Conservation (phyloP, 225 moss, liverwort and hornwort species). For the Polytrichum commune region DNA sequence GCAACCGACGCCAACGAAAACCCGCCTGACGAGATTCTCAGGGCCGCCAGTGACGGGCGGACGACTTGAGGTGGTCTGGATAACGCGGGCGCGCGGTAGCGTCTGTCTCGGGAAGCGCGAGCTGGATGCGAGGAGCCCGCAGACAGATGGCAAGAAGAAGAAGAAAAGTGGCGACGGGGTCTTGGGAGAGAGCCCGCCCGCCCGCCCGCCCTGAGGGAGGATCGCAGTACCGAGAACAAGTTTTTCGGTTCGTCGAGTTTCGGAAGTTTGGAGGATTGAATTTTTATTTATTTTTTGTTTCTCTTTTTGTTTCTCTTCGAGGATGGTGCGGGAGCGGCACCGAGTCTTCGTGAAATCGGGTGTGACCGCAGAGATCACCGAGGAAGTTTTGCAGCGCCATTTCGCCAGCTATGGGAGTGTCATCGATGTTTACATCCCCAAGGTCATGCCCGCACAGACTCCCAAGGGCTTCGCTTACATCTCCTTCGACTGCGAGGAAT, state of each 20-base stretch:
- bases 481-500: constrained; percentile 71
- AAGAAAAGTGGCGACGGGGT: not conserved
- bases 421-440: constrained; percentile 77
- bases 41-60: no score
- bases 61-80: no score
- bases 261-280: no score
- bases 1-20: not conserved
- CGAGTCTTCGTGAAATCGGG: constrained; percentile 85
- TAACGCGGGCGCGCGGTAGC: not conserved
- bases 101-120: no score
- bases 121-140: not conserved
- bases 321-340: constrained; percentile 62
- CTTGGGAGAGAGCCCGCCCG: not conserved
- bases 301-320: not conserved
- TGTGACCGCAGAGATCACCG: constrained; percentile 62
- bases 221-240: no score
- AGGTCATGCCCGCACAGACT: constrained; percentile 53
- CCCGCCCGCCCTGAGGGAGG: no score
- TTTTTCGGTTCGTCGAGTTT: no score
- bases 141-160: constrained; percentile 4
- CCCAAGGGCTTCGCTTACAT: constrained; percentile 80
- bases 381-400: constrained; percentile 61
- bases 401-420: constrained; percentile 62
- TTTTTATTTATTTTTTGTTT: no score
- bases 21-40: no score